phyloP scores from a whole-genome alignment of 805 yeast species.

The Lipomyces anomalus region DNA sequence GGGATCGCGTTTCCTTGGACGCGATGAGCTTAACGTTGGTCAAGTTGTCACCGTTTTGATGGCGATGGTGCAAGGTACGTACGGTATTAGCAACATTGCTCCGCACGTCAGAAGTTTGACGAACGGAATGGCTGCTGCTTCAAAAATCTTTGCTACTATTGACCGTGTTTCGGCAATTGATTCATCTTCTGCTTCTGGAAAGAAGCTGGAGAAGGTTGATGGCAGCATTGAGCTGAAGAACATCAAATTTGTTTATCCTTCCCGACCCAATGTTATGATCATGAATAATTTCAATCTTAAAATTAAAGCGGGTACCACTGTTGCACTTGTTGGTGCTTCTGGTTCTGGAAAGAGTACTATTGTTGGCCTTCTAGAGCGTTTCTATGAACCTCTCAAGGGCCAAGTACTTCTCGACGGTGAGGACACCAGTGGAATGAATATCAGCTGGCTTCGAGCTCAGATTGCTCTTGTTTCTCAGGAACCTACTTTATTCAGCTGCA shows the following conservation, averaged over 20 bases:
- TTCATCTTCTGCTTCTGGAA: slow-evolving; percentile 28
- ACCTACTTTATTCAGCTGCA: slow-evolving; percentile 59
- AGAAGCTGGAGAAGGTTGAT: slow-evolving; percentile 14
- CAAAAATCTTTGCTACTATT: slow-evolving; percentile 39
- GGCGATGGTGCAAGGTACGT: slow-evolving; percentile 32
- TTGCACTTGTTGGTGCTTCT: slow-evolving; percentile 88
- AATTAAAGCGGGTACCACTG: slow-evolving; percentile 73
- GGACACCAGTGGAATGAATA: slow-evolving; percentile 44
- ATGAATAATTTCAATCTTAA: slow-evolving; percentile 26
- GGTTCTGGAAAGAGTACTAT: slow-evolving; percentile 44
- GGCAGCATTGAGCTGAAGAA: slow-evolving; percentile 37
- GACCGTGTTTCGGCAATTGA: slow-evolving; percentile 41
- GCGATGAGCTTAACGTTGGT: slow-evolving; percentile 34
- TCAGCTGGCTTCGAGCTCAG: slow-evolving; percentile 46
- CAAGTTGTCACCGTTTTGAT: slow-evolving; percentile 32
- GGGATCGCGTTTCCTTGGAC: slow-evolving; percentile 37
- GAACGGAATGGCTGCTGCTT: slow-evolving; percentile 38
- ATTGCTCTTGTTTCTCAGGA: slow-evolving; percentile 62
- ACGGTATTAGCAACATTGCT: slow-evolving; percentile 39
- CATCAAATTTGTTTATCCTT: slow-evolving; percentile 31
- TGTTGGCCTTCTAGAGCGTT: slow-evolving; percentile 51
- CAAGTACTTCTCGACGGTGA: slow-evolving; percentile 44
- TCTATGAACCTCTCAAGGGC: slow-evolving; percentile 53
- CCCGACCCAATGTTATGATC: slow-evolving; percentile 32
- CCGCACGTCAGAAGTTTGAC: slow-evolving; percentile 37